Evolutionary conservation across 371 early-diverging fungal genomes (phyloP), one percentile per base, ranked within the genome.

Genomic region (Choanephora cucurbitarum): DNA sequence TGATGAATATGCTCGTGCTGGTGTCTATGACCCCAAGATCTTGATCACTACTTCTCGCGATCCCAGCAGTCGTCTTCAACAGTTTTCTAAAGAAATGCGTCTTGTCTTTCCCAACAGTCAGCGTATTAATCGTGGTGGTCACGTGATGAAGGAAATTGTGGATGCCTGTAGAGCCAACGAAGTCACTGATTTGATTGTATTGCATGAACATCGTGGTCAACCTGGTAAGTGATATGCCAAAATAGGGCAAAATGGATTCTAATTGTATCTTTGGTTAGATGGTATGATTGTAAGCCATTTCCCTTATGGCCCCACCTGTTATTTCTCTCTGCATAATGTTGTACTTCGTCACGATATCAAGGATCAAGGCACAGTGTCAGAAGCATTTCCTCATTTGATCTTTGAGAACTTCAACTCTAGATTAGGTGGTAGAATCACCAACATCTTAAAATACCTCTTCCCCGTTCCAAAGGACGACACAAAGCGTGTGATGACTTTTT

Each of bases 291-390:
- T 99, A 18, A 91, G 88, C 62, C 99, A 99, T 70, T 94, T 98
- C 64, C 99, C 99, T 24, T 95, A 97, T 74, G 99, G 99, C 14
- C 98, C 99, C 7, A 99, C 99, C 0, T 93, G 95, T 31, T 95
- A 93, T 73, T 99, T 99, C 67, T 91, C 96, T 23, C 79, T 99
- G 57, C 94, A 95, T 80, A 98, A 99, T 66, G 95, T 98, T 24
- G 97, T 97, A 1, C 80, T 98, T 61, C 86, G 99, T 28, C 99
- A 98, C 72, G 99, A 98, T 72, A 93, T 97, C 61, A 89, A 92
- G 62, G 93, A 97, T 67, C 84, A 91, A 66, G 96, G 97, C 57
- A 97, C 93, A 17, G 94, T 98, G 19, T 95, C 93, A 5, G 95
- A 96, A 75, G 95, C 96, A 32, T 96, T 82, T 68, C 96, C 96